These are phyloP conservation scores for Talaromyces trachyspermus DNA, from an alignment of 495 filamentous ascomycete species.

Conservation along the genomic window DNA sequence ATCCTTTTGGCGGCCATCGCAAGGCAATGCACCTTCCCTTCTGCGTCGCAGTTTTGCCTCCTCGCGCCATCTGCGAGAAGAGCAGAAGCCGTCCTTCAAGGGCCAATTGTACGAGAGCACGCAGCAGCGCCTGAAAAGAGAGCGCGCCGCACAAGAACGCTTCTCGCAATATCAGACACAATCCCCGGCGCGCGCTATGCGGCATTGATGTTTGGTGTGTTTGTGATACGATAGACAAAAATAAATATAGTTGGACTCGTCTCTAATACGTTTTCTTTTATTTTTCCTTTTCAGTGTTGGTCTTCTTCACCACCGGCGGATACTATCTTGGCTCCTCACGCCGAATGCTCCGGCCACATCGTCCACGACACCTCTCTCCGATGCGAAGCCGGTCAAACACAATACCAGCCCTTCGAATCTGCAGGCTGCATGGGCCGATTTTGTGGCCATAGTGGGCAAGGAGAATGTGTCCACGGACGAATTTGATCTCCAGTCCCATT, in stretches of 20 bases:
- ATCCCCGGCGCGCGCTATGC: constrained; percentile 48
- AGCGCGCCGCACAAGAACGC: constrained; percentile 61
- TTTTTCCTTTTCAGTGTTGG: constrained; percentile 42
- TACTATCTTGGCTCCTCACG: constrained; percentile 66
- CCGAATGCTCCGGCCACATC: constrained; percentile 50
- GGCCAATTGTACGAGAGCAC: constrained; percentile 86
- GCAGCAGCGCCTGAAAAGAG: constrained; percentile 61
- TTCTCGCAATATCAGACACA: constrained; percentile 51
- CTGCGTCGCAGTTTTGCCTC: background rate
- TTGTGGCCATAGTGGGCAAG: constrained; percentile 72
- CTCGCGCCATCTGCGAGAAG: constrained; percentile 1
- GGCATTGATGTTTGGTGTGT: constrained; percentile 57
- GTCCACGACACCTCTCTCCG: constrained; percentile 67
- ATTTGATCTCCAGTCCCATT: constrained; percentile 60
- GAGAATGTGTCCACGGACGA: constrained; percentile 75
- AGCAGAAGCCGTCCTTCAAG: constrained; percentile 51
- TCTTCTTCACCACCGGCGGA: constrained; percentile 52
- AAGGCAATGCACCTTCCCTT: background rate
- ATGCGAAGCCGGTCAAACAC: constrained; percentile 55
- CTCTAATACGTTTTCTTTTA: background rate
- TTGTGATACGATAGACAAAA: too few species aligned
- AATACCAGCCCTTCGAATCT: constrained; percentile 68
- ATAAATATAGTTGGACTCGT: too few species aligned
- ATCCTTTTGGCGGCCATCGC: too few species aligned
- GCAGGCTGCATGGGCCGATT: constrained; percentile 90